A percentile compares a stretch with the other conserved stretches of the same genome.
These are phyloP conservation scores for Phalaenopsis hybrid DNA, from an alignment of 116 monocot species.

Conservation along the genomic window DNA sequence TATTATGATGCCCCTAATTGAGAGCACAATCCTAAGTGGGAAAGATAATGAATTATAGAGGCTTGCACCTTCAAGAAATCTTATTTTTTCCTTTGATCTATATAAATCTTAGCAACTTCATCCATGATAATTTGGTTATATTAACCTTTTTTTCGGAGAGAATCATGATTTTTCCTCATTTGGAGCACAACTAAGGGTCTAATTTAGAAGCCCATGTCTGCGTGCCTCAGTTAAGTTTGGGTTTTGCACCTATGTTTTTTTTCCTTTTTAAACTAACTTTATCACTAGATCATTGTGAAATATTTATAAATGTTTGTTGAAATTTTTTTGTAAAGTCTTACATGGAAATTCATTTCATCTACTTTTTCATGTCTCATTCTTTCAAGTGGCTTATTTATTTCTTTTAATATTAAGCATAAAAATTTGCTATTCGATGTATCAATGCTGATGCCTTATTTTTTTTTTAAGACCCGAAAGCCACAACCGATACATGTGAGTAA, in stretches of 20 bases:
- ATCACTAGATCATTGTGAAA: background rate
- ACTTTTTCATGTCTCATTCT: background rate
- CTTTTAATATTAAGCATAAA: background rate
- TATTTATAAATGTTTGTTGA: background rate
- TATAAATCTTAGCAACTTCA: too few relatives aligned
- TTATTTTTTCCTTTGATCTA: too few relatives aligned
- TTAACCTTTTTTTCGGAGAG: too few relatives aligned
- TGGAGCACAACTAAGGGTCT: too few relatives aligned
- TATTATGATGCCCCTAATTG: too few relatives aligned
- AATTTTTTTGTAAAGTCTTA: background rate
- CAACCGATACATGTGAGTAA: conserved; percentile 46
- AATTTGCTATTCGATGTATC: background rate
- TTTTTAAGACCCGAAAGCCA: conserved; percentile 56
- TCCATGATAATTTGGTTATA: too few relatives aligned
- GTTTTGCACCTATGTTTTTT: background rate
- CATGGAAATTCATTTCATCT: background rate
- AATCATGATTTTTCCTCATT: too few relatives aligned
- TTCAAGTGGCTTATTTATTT: background rate
- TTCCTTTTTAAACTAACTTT: background rate
- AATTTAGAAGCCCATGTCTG: background rate
- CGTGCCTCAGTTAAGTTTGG: background rate
- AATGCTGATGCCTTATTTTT: background rate
- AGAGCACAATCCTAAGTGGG: too few relatives aligned
- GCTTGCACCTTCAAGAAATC: too few relatives aligned
- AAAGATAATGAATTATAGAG: too few relatives aligned